Evolutionary conservation across 129 eudicot species (phyloP), one percentile per base, ranked within the genome.

Genomic region (Apium graveolens): DNA sequence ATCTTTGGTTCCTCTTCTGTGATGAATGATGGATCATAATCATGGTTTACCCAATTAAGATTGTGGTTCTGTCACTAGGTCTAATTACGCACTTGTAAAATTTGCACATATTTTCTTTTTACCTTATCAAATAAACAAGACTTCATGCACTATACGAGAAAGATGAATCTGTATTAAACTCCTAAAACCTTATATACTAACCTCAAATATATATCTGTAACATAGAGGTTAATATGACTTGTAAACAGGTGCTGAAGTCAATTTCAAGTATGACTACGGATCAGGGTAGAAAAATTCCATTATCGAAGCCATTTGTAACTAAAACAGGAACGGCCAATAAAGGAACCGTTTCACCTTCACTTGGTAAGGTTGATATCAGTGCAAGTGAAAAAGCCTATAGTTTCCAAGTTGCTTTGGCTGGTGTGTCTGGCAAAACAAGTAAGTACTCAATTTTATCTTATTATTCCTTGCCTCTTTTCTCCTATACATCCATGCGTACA

Each of bases 321-420:
- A 73, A 86, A 43, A 86, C 85, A 66, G 97, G 97, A 80, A 89
- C 91, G 11, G 97, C 88, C 35, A 75, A 66, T 46, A 86, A 80
- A 82, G 91, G 78, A 74, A 79, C 74, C 75, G 12, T 38, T 63
- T 87, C 83, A 62, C 92, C 90, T 37, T 80, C 89, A 17, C 84
- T 89, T 75, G 97, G 94, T 66, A 77, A 79, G 39, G 86, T 87
- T 66, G 94, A 91, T 53, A 83, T 91, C 66, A 90, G 97, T 53
- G 74, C 70, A 55, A 83, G 88, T 70, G 79, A 80, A 49, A 79
- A 80, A 46, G 97, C 90, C 17, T 91, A 89, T 79, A 70, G 88
- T 55, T 84, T 89, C 38, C 90, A 82, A 60, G 92, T 87, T 83
- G 89, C 94, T 74, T 77, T 91, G 31, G 92, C 97, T 12, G 97